Evolutionary conservation across 1,284 basidiomycete species (phyloP).

Genomic region (Pisolithus thermaeus): DNA sequence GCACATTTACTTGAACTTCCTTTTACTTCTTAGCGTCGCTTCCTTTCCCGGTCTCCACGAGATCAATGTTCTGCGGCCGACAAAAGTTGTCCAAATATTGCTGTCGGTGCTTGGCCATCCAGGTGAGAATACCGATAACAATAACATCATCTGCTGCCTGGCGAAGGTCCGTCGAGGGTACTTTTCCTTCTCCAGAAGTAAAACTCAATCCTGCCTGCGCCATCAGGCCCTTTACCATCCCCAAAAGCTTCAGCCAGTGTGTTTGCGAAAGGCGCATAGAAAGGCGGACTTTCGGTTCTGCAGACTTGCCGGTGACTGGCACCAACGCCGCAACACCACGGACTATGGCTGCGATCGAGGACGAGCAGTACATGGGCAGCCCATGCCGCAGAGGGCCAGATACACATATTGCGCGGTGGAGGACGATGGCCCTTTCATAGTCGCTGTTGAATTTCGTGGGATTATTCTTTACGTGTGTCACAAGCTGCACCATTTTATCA

Average conservation of each 20-base stretch:
- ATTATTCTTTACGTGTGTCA: not conserved
- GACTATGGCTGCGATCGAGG: not conserved
- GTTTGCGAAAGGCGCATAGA: not conserved
- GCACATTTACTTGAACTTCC: not conserved
- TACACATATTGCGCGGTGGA: not conserved
- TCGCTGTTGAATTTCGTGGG: not conserved
- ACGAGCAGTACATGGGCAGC: slow-evolving; percentile 1
- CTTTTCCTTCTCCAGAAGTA: not conserved
- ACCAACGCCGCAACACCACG: not conserved
- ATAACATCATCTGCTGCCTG: not conserved
- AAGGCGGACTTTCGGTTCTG: not conserved
- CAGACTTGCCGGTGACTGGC: no score
- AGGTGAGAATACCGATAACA: not conserved
- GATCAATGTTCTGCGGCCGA: slow-evolving; percentile 1
- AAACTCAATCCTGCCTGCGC: not conserved
- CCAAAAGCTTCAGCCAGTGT: not conserved
- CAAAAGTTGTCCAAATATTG: not conserved
- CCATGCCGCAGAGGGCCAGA: slow-evolving; percentile 1
- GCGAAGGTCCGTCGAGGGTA: not conserved
- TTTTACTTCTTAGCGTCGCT: not conserved
- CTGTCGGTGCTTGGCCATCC: slow-evolving; percentile 1
- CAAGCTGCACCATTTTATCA: not conserved
- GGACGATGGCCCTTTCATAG: not conserved
- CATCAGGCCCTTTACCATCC: not conserved
- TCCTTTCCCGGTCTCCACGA: not conserved